Base-by-base conservation (phyloP, 345 rosid genomes). In the Citrus hindsii region DNA sequence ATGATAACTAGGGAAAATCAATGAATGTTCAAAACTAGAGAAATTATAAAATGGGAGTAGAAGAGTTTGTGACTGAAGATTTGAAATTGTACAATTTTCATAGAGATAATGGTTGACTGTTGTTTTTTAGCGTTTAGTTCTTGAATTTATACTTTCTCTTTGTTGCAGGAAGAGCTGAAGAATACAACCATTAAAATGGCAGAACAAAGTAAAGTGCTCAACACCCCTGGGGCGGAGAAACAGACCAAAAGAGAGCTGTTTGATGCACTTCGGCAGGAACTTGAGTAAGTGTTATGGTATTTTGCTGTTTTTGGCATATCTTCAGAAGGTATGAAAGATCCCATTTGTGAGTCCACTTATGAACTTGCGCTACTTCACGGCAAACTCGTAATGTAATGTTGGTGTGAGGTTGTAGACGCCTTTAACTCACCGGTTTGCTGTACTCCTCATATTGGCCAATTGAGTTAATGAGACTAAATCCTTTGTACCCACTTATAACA, bases 261-360 rank as follows among this genome's bases (percentile, higher is more conserved):
- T 72, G 98, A 94, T 78, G 94, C 97, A 21, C 92, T 94, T 81
- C 92, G 94, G 2, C 95, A 88, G 81, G 98, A 94, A 83, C 95
- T 94, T 22, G 97, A 93, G 97, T 93, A 76, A 79, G 91, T n/a
- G 8, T 53, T 61, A n/a, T 32, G 16, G 61, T 37, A 37, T 64
- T 66, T 35, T 27, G 4, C 60, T 62, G 30, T 40, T 62, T 19
- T 42, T 42, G 40, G 35, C 66, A n/a, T 7, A 6, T 60, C 18
- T 56, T 58, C 7, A 53, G 46, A 67, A n/a, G 22, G n/a, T n/a
- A 24, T 9, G 55, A 73, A 42, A 7, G 7, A 24, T 24, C 7
- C 5, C 35, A 24, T 14, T 24, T 33, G 35, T 60, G 19, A 25
- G 46, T 4, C 25, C 55, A 24, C 27, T 33, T 48, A 4, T 2